These are phyloP conservation scores for Cladosporium sphaerospermum DNA, from an alignment of 2,329 filamentous ascomycete species.

Conservation along the genomic window DNA sequence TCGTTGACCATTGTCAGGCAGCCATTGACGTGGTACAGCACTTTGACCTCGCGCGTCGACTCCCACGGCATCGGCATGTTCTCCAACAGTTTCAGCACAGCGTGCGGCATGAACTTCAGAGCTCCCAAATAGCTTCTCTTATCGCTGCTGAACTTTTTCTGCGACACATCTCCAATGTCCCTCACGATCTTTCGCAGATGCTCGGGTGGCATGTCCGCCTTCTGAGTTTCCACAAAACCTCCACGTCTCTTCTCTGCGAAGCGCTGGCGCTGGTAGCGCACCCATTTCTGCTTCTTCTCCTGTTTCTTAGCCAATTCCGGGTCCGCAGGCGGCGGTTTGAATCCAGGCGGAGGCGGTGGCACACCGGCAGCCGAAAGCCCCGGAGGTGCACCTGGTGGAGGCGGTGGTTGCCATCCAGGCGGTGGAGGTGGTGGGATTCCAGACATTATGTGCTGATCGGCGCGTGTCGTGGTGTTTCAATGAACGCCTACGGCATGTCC, in stretches of 20 bases:
- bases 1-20: slow-evolving; percentile 97
- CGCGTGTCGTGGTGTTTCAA: background rate
- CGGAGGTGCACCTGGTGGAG: slow-evolving; percentile 45
- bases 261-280: slow-evolving; percentile 80
- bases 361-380: slow-evolving; percentile 36
- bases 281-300: slow-evolving; percentile 99
- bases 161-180: slow-evolving; percentile 97
- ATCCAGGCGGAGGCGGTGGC: slow-evolving; percentile 76
- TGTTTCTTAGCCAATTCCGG: slow-evolving; percentile 89
- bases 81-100: slow-evolving; percentile 91
- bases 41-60: slow-evolving; percentile 90
- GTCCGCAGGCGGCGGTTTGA: slow-evolving; percentile 65
- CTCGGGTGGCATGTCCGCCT: slow-evolving; percentile 97
- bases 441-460: slow-evolving; percentile 41
- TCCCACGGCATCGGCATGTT: slow-evolving; percentile 99
- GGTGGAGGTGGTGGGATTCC: slow-evolving; percentile 62
- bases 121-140: slow-evolving; percentile 97
- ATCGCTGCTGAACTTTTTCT: slow-evolving; percentile 98
- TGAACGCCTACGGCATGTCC: background rate
- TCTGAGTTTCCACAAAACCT: slow-evolving; percentile 95
- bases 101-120: slow-evolving; percentile 98
- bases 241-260: slow-evolving; percentile 96
- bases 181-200: slow-evolving; percentile 97
- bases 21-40: slow-evolving; percentile 96
- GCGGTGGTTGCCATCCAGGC: slow-evolving; percentile 54